Conservation (phyloP, 345 rosid genomes). For the Melastoma malabathricum region DNA sequence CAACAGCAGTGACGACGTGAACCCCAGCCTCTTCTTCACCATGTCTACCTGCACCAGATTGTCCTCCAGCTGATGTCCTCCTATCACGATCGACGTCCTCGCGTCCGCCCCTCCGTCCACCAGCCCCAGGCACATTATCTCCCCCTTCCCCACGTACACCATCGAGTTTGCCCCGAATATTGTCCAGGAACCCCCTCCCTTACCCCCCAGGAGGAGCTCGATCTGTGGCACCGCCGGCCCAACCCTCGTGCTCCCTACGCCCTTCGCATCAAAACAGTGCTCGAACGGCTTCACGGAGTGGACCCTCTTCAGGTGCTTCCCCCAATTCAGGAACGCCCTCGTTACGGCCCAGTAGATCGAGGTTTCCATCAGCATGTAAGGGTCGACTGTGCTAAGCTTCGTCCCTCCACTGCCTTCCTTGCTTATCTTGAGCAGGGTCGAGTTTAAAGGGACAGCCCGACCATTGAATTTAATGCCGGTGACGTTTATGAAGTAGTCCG, state of each 20-base stretch:
- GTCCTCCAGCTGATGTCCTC: slow-evolving; percentile 28
- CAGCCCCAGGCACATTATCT: slow-evolving; percentile 22
- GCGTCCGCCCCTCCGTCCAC: slow-evolving; percentile 21
- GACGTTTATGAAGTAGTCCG: slow-evolving; percentile 30
- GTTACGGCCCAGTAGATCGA: slow-evolving; percentile 42
- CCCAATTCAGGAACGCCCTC: slow-evolving; percentile 20
- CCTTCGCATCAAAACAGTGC: slow-evolving; percentile 36
- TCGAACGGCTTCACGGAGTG: slow-evolving; percentile 33
- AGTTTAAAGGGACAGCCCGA: slow-evolving; percentile 18
- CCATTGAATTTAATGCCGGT: slow-evolving; percentile 24
- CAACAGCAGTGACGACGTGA: slow-evolving; percentile 20
- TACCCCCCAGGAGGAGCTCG: slow-evolving; percentile 19
- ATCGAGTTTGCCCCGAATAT: slow-evolving; percentile 32
- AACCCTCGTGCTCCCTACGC: slow-evolving; percentile 26
- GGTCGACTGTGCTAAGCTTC: slow-evolving; percentile 55
- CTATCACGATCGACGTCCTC: slow-evolving; percentile 22
- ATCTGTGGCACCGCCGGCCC: slow-evolving; percentile 27
- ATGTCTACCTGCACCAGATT: slow-evolving; percentile 27
- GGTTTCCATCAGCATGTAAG: slow-evolving; percentile 43
- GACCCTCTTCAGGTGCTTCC: slow-evolving; percentile 31
- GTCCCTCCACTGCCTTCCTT: slow-evolving; percentile 44
- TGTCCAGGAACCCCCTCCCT: slow-evolving; percentile 21
- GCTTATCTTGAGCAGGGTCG: slow-evolving; percentile 15
- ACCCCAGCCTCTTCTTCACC: slow-evolving; percentile 22
- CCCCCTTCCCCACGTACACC: slow-evolving; percentile 18